Evolutionary conservation across 257 asterid genomes (phyloP).

Genomic region (Striga asiatica): DNA sequence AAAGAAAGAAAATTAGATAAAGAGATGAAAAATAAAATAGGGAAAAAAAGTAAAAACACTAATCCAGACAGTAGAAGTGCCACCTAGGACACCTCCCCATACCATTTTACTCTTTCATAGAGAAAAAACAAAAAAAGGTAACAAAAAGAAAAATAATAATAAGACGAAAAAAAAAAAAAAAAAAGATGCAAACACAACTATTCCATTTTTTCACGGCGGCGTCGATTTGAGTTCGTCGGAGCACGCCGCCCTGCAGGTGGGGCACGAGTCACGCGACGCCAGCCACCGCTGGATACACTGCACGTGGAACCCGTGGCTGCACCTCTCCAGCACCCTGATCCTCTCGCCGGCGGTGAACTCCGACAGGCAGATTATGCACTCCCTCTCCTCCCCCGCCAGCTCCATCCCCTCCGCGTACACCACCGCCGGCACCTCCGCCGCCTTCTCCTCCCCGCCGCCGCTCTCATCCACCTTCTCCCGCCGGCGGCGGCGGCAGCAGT

Average conservation of each 20-base stretch:
- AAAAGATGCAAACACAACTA: too few relatives aligned
- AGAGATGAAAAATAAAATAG: too few relatives aligned
- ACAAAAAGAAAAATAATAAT: too few relatives aligned
- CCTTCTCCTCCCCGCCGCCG: neutral
- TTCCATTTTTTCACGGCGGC: too few relatives aligned
- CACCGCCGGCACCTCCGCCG: conserved; percentile 13
- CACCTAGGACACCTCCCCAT: too few relatives aligned
- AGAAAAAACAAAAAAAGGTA: too few relatives aligned
- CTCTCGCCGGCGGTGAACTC: conserved; percentile 31
- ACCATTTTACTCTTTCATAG: too few relatives aligned
- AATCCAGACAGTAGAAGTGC: too few relatives aligned
- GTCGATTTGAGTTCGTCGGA: too few relatives aligned
- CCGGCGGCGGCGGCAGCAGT: conserved; percentile 14
- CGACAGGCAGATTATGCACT: conserved; percentile 36
- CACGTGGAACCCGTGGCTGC: conserved; percentile 36
- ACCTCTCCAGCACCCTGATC: conserved; percentile 29
- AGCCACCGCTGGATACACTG: conserved; percentile 36
- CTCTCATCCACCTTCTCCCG: neutral
- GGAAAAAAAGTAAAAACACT: too few relatives aligned
- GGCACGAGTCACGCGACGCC: conserved; percentile 35
- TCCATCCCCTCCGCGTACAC: conserved; percentile 29
- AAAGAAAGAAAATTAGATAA: too few relatives aligned
- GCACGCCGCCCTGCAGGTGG: conserved; percentile 38
- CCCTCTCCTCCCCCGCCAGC: conserved; percentile 27
- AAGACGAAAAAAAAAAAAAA: too few relatives aligned